phyloP scores from a whole-genome alignment of 257 asterid species.

The Fraxinus anomala region DNA sequence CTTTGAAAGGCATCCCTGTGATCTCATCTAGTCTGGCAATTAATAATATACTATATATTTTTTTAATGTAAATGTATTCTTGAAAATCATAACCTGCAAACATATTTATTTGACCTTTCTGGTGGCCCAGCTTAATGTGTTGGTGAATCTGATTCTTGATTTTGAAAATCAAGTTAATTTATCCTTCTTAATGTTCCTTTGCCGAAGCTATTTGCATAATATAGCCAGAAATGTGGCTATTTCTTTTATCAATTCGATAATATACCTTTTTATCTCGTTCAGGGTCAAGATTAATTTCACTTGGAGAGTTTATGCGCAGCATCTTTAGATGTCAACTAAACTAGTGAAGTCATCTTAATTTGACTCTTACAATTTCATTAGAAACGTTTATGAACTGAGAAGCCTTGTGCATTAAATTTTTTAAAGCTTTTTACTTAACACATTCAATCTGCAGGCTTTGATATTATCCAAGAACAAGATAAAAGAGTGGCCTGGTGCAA shows the following conservation, averaged over 20 bases:
- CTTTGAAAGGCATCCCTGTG: slow-evolving; percentile 16
- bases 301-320: slow-evolving; percentile 1
- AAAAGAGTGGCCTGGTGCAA: slow-evolving; percentile 77
- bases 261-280: neutral
- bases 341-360: neutral
- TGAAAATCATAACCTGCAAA: slow-evolving; percentile 5
- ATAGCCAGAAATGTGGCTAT: slow-evolving; percentile 19
- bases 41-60: neutral
- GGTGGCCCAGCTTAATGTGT: slow-evolving; percentile 15
- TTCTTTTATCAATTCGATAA: neutral
- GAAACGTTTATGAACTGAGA: neutral
- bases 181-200: slow-evolving; percentile 13
- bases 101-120: neutral
- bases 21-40: slow-evolving; percentile 9
- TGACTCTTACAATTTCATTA: neutral
- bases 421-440: neutral
- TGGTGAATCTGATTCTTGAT: slow-evolving; percentile 1
- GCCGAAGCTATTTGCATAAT: neutral
- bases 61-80: neutral
- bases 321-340: neutral
- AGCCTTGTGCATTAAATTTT: neutral
- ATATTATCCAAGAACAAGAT: slow-evolving; percentile 90
- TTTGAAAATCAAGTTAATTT: neutral
- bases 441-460: slow-evolving; percentile 51
- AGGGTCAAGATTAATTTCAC: neutral